phyloP scores from a whole-genome alignment of 1,284 basidiomycete species.

The Fomes fomentarius region DNA sequence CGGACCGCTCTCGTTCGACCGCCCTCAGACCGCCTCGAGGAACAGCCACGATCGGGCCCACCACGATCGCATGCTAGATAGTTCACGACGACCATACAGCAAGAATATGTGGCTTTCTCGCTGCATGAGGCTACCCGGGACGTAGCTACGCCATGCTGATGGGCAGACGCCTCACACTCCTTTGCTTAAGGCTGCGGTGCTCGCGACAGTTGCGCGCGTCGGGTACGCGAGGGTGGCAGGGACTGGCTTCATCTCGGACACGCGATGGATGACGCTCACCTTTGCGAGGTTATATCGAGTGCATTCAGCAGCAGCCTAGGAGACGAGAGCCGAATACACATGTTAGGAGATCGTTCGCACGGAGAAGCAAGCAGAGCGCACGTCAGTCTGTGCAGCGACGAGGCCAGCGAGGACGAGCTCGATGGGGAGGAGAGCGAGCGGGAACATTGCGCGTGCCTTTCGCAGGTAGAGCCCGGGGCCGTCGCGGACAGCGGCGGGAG shows the following conservation, averaged over 20 bases:
- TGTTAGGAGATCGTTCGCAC: neutral
- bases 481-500: neutral
- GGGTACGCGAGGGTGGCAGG: neutral
- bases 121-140: too few relatives aligned
- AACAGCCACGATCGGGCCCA: too few relatives aligned
- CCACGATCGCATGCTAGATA: too few relatives aligned
- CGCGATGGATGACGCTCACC: neutral
- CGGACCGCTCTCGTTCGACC: too few relatives aligned
- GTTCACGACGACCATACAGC: too few relatives aligned
- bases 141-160: too few relatives aligned
- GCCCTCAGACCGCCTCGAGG: too few relatives aligned
- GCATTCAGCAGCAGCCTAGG: conserved; percentile 12
- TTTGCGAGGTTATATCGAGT: neutral
- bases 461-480: too few relatives aligned
- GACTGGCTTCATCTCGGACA: neutral
- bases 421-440: conserved; percentile 8
- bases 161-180: too few relatives aligned
- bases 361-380: conserved; percentile 11
- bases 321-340: neutral
- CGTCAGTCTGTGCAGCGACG: conserved; percentile 9
- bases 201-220: neutral
- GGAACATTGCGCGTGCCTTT: conserved; percentile 13
- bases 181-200: neutral
- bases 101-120: too few relatives aligned
- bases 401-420: conserved; percentile 13